Evolutionary conservation across 2,329 filamentous ascomycete species (phyloP).

Genomic region (Penicillium sp.): DNA sequence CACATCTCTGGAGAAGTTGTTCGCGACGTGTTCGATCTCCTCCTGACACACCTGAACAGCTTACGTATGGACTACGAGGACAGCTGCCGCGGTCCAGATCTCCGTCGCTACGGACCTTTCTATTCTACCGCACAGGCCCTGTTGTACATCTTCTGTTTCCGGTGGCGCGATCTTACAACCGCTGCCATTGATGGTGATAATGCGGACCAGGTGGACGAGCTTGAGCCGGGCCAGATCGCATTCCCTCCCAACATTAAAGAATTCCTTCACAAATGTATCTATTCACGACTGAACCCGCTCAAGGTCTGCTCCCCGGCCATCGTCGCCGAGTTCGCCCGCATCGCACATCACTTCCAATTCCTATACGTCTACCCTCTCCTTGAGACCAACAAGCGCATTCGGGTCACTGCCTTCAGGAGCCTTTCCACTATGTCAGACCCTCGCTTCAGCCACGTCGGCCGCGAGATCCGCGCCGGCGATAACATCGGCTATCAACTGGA

Average conservation of each 20-base stretch:
- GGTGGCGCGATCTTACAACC: slow-evolving; percentile 83
- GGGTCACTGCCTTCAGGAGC: slow-evolving; percentile 65
- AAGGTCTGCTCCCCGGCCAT: slow-evolving; percentile 91
- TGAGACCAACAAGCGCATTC: slow-evolving; percentile 87
- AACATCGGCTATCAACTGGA: slow-evolving; percentile 84
- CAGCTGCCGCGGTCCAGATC: slow-evolving; percentile 77
- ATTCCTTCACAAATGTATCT: slow-evolving; percentile 72
- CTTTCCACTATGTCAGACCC: slow-evolving; percentile 38
- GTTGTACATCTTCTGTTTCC: slow-evolving; percentile 95
- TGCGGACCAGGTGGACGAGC: slow-evolving; percentile 54
- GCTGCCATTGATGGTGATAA: slow-evolving; percentile 55
- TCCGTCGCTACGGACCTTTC: slow-evolving; percentile 78
- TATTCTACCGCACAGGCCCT: slow-evolving; percentile 86
- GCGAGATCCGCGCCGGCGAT: slow-evolving; percentile 59
- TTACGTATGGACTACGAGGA: slow-evolving; percentile 72
- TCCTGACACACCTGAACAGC: slow-evolving; percentile 73
- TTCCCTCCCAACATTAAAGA: slow-evolving; percentile 76
- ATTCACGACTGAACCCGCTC: slow-evolving; percentile 86
- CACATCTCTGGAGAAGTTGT: slow-evolving; percentile 74
- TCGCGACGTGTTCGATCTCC: slow-evolving; percentile 75
- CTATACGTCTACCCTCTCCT: slow-evolving; percentile 86
- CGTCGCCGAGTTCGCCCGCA: slow-evolving; percentile 84
- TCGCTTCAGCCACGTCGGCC: slow-evolving; percentile 46
- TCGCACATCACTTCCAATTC: slow-evolving; percentile 80
- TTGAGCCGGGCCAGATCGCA: slow-evolving; percentile 65